Base-by-base conservation (phyloP, 768 basidiomycete species). In the Wakefieldia striispora region DNA sequence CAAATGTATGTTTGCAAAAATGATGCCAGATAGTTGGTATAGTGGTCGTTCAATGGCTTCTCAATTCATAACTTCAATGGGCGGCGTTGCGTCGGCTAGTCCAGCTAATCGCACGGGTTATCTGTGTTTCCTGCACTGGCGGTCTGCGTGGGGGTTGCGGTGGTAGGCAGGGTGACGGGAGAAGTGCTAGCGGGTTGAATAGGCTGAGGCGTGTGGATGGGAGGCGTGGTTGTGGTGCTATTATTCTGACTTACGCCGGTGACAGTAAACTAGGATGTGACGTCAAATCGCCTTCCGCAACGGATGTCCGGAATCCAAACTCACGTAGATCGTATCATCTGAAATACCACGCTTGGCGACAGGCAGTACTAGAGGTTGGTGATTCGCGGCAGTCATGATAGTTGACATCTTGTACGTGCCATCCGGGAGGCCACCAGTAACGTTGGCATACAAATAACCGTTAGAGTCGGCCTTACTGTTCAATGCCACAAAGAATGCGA, bases 401-500 rank as follows among this genome's bases (percentile, higher is more conserved):
- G 67, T 64, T 35, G 68, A 64, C 53, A 82, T 58, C 54, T 70
- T 71, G 66, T 82, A 83, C 13, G 65, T 50, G 40, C 84, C 84
- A 23, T 69, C 72, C 10, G 75, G 72, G 7, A 86, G 72, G 40
- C 84, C 84, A 24, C 70, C 75, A 1, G 72, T 68, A 49, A 86
- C 78, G 20, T 67, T 69, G 17, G 75, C 70, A 34, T 72, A 65
- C 6, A 84, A 69, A 10, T 72, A 37, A 3, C 83, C 84, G 46
- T 58, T 65, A 29, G 65, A 66, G 13, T 79, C 73, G 1, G 71
- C 70, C 49, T 54, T 57, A 10, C 50, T 58, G 60, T 80, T 82
- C 57, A 85, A 51, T 34, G 73, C 75, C 61, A 72, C 75, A 75
- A 86, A 86, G 67, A 80, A 85, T 11, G 75, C 75, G 49, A 86